Base-by-base conservation (phyloP, 1,139 yeast species). In the Entelexis paramagnoliae region DNA sequence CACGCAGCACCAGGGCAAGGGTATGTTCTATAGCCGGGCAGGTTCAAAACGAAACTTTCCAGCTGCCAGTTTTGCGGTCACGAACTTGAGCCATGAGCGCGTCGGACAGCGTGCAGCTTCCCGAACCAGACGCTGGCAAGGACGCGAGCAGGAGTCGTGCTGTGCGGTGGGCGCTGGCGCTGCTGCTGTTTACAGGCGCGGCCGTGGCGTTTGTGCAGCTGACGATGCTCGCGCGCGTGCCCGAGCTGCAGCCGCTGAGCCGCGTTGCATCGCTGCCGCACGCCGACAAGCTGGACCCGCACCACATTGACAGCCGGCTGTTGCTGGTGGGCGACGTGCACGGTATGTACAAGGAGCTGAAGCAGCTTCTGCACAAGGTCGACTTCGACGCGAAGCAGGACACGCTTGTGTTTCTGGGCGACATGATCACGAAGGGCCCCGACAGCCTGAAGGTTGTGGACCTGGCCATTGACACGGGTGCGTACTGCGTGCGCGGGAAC, bases 301-400 rank as follows among this genome's bases (percentile, higher is more conserved):
- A 45, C 39, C 55, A 55, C 19, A 24, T 42, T 13, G 56, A 57
- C 44, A 49, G 51, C 49, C 71, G 91, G 58, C 63, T 83, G 32
- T 72, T 89, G 16, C 64, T 88, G 52, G 73, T 89, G 33, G 97
- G 97, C 4, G 97, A 89, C 65, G 78, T 89, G 26, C 97, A 89
- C 66, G 97, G 96, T 2, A 81, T 82, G 61, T 78, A 73, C 58
- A 68, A 69, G 4, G 77, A 79, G 61, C 70, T 88, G 53, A 63
- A 65, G 53, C 67, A 72, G 47, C 69, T 89, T 46, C 66, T 88
- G 53, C 60, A 67, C 17, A 63, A 68, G 57, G 62, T 63, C 34
- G 65, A 75, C 7, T 83, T 71, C 62, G 67, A 76, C 58, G 57
- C 63, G 1, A 61, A 68, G 16, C 61, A 62, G 5, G 95, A 85